Base-by-base conservation (phyloP, 1,284 basidiomycete genomes). In the Moesziomyces globuligerus region DNA sequence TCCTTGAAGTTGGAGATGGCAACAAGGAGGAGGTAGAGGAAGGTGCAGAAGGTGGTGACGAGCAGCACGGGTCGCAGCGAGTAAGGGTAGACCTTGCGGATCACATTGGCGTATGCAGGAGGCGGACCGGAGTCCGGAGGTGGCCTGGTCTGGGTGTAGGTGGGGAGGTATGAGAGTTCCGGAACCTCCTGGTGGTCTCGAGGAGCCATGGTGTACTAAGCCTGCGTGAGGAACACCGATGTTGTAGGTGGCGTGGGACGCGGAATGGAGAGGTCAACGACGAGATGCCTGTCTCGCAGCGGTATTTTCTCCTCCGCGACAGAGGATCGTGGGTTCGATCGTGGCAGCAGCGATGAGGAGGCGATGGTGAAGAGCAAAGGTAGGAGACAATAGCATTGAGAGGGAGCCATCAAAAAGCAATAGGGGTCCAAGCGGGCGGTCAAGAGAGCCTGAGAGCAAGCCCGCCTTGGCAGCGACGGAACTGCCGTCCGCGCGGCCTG, bases 11-110 rank as follows among this genome's bases (percentile, higher is more conserved):
- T 53, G 40, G 58, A 54, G 43, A 61, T 60, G 23, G 72, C 61
- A 15, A 65, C 42, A 15, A 76, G 50, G 25, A 73, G 28, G 18
- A 76, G 72, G 52, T 77, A 79, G 57, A 76, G 47, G 39, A 69
- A 52, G 24, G 70, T 73, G 45, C 75, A 47, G 52, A 77, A 55
- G n/a, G 73, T 59, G 18, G 73, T 72, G 47, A 79, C 55, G 40
- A 79, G 51, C 36, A 79, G 34, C 41, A 79, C 61, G 1, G 75
- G 73, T n/a, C 76, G 74, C 3, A 79, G 54, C 24, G 74, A 70
- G 48, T 70, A 65, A 3, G 69, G 74, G 15, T 76, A 74, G 40
- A 75, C 60, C 44, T 53, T 62, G 20, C 65, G 45, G 40, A 72
- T 60, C n/a, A 66, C 60, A 49, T 68, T 60, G 15, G 50, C 58